Conservation (phyloP, 768 basidiomycete genomes). For the Mycena floridula region DNA sequence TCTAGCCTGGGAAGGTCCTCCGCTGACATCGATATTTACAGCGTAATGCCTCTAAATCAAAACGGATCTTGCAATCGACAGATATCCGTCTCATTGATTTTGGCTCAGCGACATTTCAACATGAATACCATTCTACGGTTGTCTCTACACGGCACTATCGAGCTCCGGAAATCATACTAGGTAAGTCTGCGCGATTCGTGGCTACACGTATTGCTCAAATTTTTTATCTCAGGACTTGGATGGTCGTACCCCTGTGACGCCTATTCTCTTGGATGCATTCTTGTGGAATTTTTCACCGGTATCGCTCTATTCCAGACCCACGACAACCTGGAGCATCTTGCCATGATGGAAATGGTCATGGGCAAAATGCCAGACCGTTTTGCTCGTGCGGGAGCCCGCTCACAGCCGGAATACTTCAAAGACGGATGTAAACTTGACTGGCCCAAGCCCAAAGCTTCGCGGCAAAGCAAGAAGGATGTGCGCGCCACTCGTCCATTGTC, state of each 20-base stretch:
- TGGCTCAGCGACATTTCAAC: constrained; percentile 95
- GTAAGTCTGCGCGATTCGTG: constrained; percentile 37
- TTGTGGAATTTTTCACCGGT: constrained; percentile 98
- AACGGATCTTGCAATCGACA: constrained; percentile 78
- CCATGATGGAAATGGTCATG: constrained; percentile 99
- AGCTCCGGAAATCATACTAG: constrained; percentile 97
- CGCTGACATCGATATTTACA: constrained; percentile 23
- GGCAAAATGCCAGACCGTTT: constrained; percentile 94
- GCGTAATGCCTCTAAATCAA: constrained; percentile 64
- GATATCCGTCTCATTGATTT: constrained; percentile 97
- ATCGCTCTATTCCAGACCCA: constrained; percentile 99
- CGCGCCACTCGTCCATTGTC: constrained; percentile 71
- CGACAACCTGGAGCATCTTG: constrained; percentile 97
- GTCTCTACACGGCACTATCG: constrained; percentile 98
- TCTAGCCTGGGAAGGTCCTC: constrained; percentile 2
- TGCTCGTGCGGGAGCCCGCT: constrained; percentile 63
- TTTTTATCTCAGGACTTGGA: constrained; percentile 64
- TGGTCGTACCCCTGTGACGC: constrained; percentile 99
- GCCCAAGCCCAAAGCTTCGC: constrained; percentile 83
- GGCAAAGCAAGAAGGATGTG: constrained; percentile 93
- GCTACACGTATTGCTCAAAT: constrained; percentile 10
- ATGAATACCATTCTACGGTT: constrained; percentile 97
- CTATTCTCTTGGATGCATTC: constrained; percentile 96
- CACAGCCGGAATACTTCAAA: constrained; percentile 93
- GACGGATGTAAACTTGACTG: constrained; percentile 82